Conservation (phyloP, 768 basidiomycete species). For the Termitomyces sp. region DNA sequence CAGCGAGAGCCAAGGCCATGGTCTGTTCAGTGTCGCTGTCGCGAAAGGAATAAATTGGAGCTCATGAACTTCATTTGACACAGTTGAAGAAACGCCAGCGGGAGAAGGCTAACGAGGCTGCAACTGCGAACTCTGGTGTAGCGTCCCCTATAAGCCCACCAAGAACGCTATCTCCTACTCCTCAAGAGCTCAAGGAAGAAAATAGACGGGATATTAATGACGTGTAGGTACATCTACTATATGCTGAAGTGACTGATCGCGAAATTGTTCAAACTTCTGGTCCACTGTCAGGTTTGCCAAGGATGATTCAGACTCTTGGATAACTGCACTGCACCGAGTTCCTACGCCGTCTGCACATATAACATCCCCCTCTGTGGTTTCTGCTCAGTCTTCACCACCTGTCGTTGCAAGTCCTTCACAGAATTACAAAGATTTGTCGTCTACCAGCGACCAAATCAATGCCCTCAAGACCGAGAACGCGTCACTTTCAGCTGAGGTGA, state of each 20-base stretch:
- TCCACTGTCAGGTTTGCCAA: constrained; percentile 34
- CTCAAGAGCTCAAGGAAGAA: constrained; percentile 38
- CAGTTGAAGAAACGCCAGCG: constrained; percentile 83
- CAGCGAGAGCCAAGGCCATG: constrained; percentile 82
- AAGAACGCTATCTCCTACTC: constrained; percentile 50
- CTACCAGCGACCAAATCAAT: constrained; percentile 15
- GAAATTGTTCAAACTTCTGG: constrained; percentile 2
- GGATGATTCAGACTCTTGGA: constrained; percentile 54
- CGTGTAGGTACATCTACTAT: constrained; percentile 51
- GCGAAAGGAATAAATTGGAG: constrained; percentile 1
- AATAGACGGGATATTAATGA: constrained; percentile 54
- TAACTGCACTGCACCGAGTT: constrained; percentile 52
- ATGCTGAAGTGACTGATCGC: constrained; percentile 1
- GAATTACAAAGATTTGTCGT: constrained; percentile 9
- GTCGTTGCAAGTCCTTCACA: constrained; percentile 3
- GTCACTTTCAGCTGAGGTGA: constrained; percentile 16
- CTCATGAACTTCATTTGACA: constrained; percentile 6
- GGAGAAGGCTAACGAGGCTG: constrained; percentile 53
- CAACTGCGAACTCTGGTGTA: constrained; percentile 27
- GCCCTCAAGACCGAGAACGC: constrained; percentile 20
- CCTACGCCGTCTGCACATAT: constrained; percentile 29
- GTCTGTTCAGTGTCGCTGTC: constrained; percentile 35
- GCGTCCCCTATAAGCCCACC: constrained; percentile 36
- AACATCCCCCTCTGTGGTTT: constrained; percentile 13
- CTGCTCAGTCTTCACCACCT: constrained; percentile 7